Percentiles rank a stretch among this genome's conserved stretches.
Conservation (phyloP, 1,139 yeast species). For the Hyphopichia fennica region DNA sequence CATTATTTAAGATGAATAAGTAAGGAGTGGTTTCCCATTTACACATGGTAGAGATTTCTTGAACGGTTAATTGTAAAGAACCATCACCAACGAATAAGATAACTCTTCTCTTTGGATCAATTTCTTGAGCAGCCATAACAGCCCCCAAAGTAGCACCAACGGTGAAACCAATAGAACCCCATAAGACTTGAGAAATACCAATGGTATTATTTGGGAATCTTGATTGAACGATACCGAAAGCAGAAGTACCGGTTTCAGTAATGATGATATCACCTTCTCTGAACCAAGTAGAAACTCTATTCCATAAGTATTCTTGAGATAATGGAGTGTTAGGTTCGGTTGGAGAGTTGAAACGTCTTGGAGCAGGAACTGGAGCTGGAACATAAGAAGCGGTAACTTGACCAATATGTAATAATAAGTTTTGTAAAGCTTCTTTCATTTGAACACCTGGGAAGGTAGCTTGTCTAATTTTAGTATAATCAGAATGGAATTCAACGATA, state of each 20-base stretch:
- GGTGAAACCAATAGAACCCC: conserved; percentile 91
- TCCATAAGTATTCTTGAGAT: conserved; percentile 83
- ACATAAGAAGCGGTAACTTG: conserved; percentile 37
- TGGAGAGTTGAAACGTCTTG: conserved; percentile 34
- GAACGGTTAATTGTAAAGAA: conserved; percentile 83
- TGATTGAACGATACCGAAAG: conserved; percentile 80
- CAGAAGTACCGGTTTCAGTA: conserved; percentile 89
- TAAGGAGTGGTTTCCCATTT: conserved; percentile 81
- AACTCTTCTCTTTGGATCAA: conserved; percentile 69
- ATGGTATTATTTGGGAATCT: conserved; percentile 71
- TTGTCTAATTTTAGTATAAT: conserved; percentile 71
- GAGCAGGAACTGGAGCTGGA: conserved; percentile 49
- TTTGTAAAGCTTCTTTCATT: conserved; percentile 68
- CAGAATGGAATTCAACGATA: conserved; percentile 88
- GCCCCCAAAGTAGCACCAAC: conserved; percentile 88
- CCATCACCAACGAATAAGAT: conserved; percentile 88
- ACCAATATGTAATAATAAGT: conserved; percentile 39
- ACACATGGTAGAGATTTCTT: conserved; percentile 81
- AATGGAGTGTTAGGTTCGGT: conserved; percentile 31
- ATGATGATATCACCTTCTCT: conserved; percentile 77
- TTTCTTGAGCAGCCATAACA: conserved; percentile 76
- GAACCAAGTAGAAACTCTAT: conserved; percentile 70
- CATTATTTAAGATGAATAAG: conserved; percentile 79
- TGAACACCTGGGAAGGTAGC: conserved; percentile 78
- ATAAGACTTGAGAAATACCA: conserved; percentile 85